phyloP scores from a whole-genome alignment of 1,284 basidiomycete genomes.

The Rhodotorula sp. region DNA sequence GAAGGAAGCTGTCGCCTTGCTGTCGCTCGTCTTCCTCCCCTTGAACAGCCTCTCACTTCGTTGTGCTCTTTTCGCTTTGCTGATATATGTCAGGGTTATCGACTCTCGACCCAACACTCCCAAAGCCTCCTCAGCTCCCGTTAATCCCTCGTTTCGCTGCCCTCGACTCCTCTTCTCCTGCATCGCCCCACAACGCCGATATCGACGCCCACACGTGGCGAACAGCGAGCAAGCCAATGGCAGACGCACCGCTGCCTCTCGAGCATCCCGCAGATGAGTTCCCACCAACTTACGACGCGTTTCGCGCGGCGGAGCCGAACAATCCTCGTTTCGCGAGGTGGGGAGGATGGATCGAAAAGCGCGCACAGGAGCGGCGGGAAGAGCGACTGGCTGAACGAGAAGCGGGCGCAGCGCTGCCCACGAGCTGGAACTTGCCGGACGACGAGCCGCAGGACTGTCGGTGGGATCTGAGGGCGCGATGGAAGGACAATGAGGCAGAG shows the following conservation, averaged over 20 bases:
- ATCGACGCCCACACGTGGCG: no score
- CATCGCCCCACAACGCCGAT: background rate
- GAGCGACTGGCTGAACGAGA: background rate
- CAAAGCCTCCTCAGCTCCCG: background rate
- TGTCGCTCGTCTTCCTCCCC: no score
- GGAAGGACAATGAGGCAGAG: conserved; percentile 3
- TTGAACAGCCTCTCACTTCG: no score
- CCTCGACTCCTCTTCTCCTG: background rate
- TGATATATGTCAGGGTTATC: background rate
- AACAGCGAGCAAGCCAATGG: background rate
- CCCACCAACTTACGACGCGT: conserved; percentile 18
- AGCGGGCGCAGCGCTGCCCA: background rate
- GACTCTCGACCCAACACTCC: background rate
- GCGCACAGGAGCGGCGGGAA: conserved; percentile 8
- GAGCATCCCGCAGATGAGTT: background rate
- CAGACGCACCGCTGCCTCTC: background rate
- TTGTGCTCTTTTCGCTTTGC: background rate
- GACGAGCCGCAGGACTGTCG: background rate
- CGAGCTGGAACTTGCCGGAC: conserved; percentile 17
- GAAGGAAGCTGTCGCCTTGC: no score
- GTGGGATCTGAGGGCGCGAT: background rate
- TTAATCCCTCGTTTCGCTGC: background rate
- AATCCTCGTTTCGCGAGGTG: conserved; percentile 25
- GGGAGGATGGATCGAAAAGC: conserved; percentile 27
- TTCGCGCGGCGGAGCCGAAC: background rate